Evolutionary conservation across 2,329 filamentous ascomycete genomes (phyloP).

Genomic region (Penicillium rolfsii): DNA sequence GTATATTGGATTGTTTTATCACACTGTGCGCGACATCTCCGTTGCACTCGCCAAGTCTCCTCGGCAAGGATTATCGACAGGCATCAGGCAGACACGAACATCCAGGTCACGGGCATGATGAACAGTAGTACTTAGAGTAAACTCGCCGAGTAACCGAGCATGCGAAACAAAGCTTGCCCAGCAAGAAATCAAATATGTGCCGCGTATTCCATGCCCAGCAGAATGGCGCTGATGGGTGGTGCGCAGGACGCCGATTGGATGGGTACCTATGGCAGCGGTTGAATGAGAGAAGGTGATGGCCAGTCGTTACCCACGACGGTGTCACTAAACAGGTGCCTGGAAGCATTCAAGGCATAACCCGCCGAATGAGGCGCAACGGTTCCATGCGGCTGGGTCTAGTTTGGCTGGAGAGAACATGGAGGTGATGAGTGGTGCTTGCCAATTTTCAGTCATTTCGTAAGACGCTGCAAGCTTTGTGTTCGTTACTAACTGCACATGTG

Average conservation of each 20-base stretch:
- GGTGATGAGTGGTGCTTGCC: background rate
- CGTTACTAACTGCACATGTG: background rate
- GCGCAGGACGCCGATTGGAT: conserved; percentile 1
- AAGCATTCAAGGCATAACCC: background rate
- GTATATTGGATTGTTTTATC: conserved; percentile 10
- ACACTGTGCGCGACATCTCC: background rate
- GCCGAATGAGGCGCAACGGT: conserved; percentile 27
- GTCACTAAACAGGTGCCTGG: background rate
- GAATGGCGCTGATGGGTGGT: background rate
- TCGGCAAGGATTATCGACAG: background rate
- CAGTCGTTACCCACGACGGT: background rate
- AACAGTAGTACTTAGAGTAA: background rate
- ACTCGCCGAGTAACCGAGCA: background rate
- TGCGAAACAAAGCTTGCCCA: background rate
- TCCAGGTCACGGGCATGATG: background rate
- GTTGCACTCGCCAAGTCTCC: background rate
- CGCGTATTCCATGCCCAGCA: background rate
- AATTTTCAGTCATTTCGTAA: background rate
- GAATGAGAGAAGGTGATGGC: background rate
- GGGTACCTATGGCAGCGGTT: background rate
- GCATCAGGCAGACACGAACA: background rate
- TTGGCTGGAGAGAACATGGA: background rate
- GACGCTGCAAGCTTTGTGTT: too few species aligned
- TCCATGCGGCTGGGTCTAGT: conserved; percentile 24
- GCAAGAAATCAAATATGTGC: background rate